A percentile compares a stretch with the other conserved stretches of the same genome.
phyloP scores from a whole-genome alignment of 1,139 yeast species.

The Lodderomyces metapsilosis region DNA sequence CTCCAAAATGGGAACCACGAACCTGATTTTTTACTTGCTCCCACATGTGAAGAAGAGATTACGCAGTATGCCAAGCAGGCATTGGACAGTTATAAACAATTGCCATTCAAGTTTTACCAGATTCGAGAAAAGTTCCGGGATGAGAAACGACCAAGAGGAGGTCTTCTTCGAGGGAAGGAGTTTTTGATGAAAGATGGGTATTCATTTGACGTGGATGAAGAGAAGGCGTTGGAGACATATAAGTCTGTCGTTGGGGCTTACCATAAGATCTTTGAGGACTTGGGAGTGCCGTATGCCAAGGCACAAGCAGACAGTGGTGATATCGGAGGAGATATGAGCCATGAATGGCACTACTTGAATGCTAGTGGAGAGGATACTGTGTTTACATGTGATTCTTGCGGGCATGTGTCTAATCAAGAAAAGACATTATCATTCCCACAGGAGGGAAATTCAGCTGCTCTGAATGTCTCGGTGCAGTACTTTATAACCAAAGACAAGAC shows the following conservation, averaged over 20 bases:
- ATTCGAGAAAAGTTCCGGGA: conserved; percentile 81
- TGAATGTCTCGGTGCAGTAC: conserved; percentile 47
- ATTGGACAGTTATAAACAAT: conserved; percentile 58
- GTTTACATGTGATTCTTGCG: conserved; percentile 64
- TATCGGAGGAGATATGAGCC: conserved; percentile 88
- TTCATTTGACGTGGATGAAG: conserved; percentile 65
- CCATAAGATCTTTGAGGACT: conserved; percentile 57
- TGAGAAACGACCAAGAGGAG: conserved; percentile 89
- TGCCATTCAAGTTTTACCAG: conserved; percentile 79
- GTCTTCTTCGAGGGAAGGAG: conserved; percentile 83
- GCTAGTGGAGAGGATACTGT: conserved; percentile 79
- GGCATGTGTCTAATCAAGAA: conserved; percentile 68
- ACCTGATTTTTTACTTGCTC: conserved; percentile 61
- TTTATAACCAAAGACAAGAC: conserved; percentile 49
- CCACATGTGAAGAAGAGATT: conserved; percentile 95
- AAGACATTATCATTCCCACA: conserved; percentile 54
- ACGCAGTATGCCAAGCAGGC: conserved; percentile 56
- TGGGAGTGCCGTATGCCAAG: conserved; percentile 69
- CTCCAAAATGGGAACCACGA: conserved; percentile 33
- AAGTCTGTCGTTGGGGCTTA: conserved; percentile 63
- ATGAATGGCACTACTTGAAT: conserved; percentile 84
- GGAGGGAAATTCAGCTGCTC: conserved; percentile 15
- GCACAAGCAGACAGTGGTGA: conserved; percentile 94
- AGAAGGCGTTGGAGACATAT: conserved; percentile 64
- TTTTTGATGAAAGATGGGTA: conserved; percentile 95